These are phyloP conservation scores for Aspergillus fischeri DNA, from an alignment of 2,329 filamentous ascomycete species.

Conservation along the genomic window DNA sequence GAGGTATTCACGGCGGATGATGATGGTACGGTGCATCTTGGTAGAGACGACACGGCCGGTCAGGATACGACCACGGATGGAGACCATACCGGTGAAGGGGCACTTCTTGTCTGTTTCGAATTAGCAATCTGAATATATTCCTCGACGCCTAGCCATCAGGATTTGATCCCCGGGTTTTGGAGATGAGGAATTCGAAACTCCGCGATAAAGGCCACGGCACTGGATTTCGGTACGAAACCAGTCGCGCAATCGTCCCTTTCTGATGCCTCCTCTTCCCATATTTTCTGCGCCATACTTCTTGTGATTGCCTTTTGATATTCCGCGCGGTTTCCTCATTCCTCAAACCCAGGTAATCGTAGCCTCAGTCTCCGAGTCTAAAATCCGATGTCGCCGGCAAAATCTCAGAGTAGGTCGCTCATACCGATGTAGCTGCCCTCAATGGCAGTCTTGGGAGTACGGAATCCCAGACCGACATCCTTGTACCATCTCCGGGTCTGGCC, in stretches of 20 bases:
- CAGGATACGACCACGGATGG: slow-evolving; percentile 99
- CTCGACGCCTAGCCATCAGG: not conserved
- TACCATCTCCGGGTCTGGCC: slow-evolving; percentile 97
- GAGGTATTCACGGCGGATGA: slow-evolving; percentile 99
- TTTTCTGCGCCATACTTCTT: not conserved
- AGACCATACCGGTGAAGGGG: slow-evolving; percentile 98
- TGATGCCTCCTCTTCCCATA: not conserved
- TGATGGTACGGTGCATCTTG: slow-evolving; percentile 99
- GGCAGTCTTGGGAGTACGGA: slow-evolving; percentile 96
- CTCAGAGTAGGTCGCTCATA: slow-evolving; percentile 55
- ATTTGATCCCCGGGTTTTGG: slow-evolving; percentile 6
- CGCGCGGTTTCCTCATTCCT: slow-evolving; percentile 13
- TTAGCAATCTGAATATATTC: slow-evolving; percentile 19
- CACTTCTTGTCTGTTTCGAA: slow-evolving; percentile 90
- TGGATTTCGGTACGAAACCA: not conserved
- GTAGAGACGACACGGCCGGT: slow-evolving; percentile 98
- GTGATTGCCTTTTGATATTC: not conserved
- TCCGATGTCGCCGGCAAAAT: slow-evolving; percentile 16
- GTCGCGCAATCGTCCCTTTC: not conserved
- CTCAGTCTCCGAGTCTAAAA: slow-evolving; percentile 14
- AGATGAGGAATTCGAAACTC: slow-evolving; percentile 11
- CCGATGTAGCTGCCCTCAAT: slow-evolving; percentile 99
- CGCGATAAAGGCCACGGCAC: not conserved
- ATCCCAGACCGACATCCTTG: slow-evolving; percentile 99
- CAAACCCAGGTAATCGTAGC: slow-evolving; percentile 8